Conservation (phyloP, 331 rosid species). For the Malus hybrid region DNA sequence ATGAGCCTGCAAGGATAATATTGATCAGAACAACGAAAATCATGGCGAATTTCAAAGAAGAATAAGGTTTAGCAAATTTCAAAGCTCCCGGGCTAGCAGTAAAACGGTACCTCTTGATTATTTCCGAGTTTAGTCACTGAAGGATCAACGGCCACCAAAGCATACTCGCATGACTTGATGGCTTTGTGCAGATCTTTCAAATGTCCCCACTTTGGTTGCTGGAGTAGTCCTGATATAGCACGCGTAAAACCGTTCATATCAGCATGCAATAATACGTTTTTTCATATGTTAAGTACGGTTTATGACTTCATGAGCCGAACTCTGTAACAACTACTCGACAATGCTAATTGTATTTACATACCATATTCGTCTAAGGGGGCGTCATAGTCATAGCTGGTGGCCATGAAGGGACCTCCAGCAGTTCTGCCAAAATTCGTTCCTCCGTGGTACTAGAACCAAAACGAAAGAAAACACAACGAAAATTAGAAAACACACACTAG, state of each 20-base stretch:
- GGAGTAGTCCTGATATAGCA: constrained; percentile 45
- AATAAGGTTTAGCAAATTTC: background rate
- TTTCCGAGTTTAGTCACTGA: constrained; percentile 58
- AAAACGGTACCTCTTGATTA: constrained; percentile 53
- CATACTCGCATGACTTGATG: constrained; percentile 67
- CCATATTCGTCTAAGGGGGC: constrained; percentile 94
- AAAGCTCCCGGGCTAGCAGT: background rate
- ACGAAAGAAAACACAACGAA: background rate
- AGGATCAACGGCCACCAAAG: constrained; percentile 68
- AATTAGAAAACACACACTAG: background rate
- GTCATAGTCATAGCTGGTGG: constrained; percentile 91
- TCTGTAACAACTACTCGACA: background rate
- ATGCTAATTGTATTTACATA: constrained; percentile 21
- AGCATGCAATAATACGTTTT: background rate
- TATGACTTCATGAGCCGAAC: constrained; percentile 1
- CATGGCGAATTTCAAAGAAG: constrained; percentile 1
- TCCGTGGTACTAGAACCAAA: constrained; percentile 70
- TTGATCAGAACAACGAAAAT: constrained; percentile 3
- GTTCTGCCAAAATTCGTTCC: constrained; percentile 94
- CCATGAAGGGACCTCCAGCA: constrained; percentile 82
- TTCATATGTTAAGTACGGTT: background rate
- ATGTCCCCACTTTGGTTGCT: constrained; percentile 93
- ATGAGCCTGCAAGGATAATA: constrained; percentile 41
- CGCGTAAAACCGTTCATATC: constrained; percentile 17
- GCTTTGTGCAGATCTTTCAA: constrained; percentile 78